These are phyloP conservation scores for Globisporangium nunn DNA, from an alignment of 352 stramenopile species.

Conservation along the genomic window DNA sequence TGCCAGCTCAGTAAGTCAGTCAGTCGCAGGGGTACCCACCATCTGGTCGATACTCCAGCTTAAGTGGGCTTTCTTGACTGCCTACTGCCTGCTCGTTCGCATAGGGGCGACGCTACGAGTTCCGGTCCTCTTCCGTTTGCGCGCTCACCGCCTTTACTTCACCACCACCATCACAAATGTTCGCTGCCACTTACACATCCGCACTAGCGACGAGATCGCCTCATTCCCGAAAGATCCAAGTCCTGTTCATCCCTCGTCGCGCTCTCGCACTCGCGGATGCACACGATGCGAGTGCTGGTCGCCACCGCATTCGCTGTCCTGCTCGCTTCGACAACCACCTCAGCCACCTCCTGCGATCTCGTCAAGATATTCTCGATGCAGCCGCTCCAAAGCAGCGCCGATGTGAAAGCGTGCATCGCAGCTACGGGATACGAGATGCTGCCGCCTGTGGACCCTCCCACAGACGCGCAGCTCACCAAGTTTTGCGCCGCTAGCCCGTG, in stretches of 20 bases:
- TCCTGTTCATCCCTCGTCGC: background rate
- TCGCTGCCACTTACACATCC: background rate
- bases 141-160: background rate
- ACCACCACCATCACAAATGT: background rate
- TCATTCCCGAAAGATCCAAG: background rate
- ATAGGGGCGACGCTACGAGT: no score
- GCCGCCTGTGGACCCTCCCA: constrained; percentile 17
- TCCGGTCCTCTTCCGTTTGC: background rate
- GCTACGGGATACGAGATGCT: constrained; percentile 29
- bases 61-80: background rate
- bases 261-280: constrained; percentile 1
- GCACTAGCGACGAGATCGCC: background rate
- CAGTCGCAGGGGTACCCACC: background rate
- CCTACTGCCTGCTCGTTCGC: no score
- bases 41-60: background rate
- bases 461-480: constrained; percentile 25
- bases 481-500: constrained; percentile 20
- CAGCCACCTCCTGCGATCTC: constrained; percentile 21
- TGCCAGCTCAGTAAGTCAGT: background rate
- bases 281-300: background rate
- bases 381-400: constrained; percentile 22
- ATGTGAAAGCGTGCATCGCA: constrained; percentile 26
- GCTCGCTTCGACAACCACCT: background rate
- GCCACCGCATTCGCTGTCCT: constrained; percentile 1
- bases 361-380: constrained; percentile 33